phyloP scores from a whole-genome alignment of 2,329 filamentous ascomycete genomes.

The Arthroderma sp. region DNA sequence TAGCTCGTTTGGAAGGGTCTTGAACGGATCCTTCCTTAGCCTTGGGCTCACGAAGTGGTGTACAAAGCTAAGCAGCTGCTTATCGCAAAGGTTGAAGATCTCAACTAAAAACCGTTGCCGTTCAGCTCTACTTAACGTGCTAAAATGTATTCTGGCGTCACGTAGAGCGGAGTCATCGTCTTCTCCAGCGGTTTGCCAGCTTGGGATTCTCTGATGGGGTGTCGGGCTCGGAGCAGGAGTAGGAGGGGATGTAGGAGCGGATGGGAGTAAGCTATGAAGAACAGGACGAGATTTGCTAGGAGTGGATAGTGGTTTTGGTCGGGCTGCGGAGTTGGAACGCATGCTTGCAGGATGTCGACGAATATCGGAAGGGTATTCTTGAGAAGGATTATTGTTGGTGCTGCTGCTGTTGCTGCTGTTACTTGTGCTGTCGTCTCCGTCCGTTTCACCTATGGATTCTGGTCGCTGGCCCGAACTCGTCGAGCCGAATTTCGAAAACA shows the following conservation, averaged over 20 bases:
- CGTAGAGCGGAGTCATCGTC: slow-evolving; percentile 74
- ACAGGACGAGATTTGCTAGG: slow-evolving; percentile 33
- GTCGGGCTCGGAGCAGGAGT: slow-evolving; percentile 56
- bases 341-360: slow-evolving; percentile 6
- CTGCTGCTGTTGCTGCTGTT: slow-evolving; percentile 15
- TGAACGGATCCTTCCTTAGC: slow-evolving; percentile 92
- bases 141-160: slow-evolving; percentile 68
- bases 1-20: slow-evolving; percentile 78
- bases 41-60: slow-evolving; percentile 90
- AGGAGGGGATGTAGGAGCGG: slow-evolving; percentile 51
- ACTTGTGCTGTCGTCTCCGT: slow-evolving; percentile 9
- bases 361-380: neutral
- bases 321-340: slow-evolving; percentile 3
- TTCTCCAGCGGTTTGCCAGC: slow-evolving; percentile 36
- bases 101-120: slow-evolving; percentile 73
- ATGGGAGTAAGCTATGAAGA: slow-evolving; percentile 47
- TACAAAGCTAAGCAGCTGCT: slow-evolving; percentile 87
- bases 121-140: slow-evolving; percentile 60
- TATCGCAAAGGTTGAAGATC: slow-evolving; percentile 85
- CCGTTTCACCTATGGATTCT: slow-evolving; percentile 17
- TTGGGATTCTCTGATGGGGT: slow-evolving; percentile 46
- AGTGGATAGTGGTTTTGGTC: slow-evolving; percentile 32
- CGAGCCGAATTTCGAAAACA: slow-evolving; percentile 10
- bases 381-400: neutral
- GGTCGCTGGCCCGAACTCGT: slow-evolving; percentile 15